Base-by-base conservation (phyloP, 306 rosid genomes). In the Malus fusca region DNA sequence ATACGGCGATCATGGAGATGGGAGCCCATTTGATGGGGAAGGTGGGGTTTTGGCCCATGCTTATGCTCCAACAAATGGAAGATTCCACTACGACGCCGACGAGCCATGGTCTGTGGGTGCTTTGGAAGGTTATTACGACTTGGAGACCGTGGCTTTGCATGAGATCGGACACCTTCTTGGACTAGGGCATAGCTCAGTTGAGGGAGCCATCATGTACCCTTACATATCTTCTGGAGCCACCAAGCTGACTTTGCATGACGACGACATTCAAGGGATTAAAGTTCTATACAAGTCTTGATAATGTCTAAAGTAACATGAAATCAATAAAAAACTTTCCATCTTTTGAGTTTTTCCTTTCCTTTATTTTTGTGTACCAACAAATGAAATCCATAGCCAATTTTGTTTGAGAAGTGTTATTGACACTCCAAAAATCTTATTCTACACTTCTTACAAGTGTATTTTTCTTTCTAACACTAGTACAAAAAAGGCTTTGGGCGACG, bases 91-190 rank as follows among this genome's bases (percentile, higher is more conserved):
- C 6, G 85, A 82, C 22, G 76, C 76, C 0, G 85, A 82, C 2
- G 85, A 77, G 14, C 17, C 22, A 0, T 82, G 85, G 82, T 21
- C 35, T 2, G 37, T 42, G 21, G 55, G 68, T 62, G 55, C 78
- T 10, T 23, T 10, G n/a, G 23, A 43, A 51, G 71, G 53, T 33
- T 31, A 59, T 22, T 33, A 31, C 26, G 84, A 82, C 25, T 13
- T 77, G 67, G 61, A 72, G 51, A 55, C 72, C 0, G 75, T 73
- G 51, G 31, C 76, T 35, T 44, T 82, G 82, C 85, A 82, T 68
- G 85, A 82, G 43, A 67, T 82, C 6, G 85, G 82, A 4, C 82
- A 82, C 35, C 30, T 77, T 68, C 46, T 82, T 4, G 81, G 85
- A 35, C 85, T 82, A 15, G 75, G 42, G 7, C 82, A 82, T 46